These are phyloP conservation scores for Anethum foeniculum DNA, from an alignment of 140 eudicot species.

Conservation along the genomic window DNA sequence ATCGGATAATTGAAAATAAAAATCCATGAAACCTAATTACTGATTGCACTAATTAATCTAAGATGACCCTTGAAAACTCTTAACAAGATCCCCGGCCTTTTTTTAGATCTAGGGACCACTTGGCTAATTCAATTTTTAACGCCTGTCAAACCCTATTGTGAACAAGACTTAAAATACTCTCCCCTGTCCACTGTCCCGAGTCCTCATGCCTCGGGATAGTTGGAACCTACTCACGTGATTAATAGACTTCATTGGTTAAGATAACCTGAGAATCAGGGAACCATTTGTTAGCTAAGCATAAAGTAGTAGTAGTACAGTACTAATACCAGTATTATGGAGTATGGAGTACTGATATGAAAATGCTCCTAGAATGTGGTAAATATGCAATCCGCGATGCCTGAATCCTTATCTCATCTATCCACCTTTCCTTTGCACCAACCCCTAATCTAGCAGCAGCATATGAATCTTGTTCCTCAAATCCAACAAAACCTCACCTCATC, in stretches of 20 bases:
- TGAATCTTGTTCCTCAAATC: conserved; percentile 17
- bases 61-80: no score
- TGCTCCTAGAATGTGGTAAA: conserved; percentile 6
- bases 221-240: conserved; percentile 6
- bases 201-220: neutral
- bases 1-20: no score
- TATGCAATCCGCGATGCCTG: neutral
- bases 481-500: neutral
- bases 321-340: neutral
- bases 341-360: neutral
- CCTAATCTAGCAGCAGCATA: neutral
- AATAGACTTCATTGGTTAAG: neutral
- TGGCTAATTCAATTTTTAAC: neutral
- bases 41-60: no score
- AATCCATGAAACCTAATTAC: no score
- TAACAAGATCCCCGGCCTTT: neutral
- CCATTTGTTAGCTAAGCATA: neutral
- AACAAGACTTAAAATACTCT: neutral
- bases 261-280: conserved; percentile 1
- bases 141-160: neutral
- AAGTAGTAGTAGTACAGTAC: neutral
- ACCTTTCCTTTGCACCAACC: neutral
- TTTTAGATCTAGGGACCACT: neutral
- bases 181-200: no score
- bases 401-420: neutral